phyloP scores from a whole-genome alignment of 805 yeast species.

The Saccharomyces eubayanus region DNA sequence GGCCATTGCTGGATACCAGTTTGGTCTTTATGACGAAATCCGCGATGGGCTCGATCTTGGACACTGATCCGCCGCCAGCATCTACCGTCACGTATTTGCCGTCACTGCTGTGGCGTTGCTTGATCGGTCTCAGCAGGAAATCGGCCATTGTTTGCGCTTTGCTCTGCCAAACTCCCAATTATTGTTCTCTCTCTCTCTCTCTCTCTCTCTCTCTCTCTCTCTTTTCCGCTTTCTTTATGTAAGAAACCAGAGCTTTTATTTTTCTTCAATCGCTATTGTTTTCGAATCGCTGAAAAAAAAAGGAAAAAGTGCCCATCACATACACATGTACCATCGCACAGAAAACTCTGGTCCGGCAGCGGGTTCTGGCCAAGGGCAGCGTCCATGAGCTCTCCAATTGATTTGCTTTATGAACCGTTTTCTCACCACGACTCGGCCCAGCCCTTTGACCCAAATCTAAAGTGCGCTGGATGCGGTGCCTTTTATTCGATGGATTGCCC shows the following conservation, averaged over 20 bases:
- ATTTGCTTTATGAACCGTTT: neutral
- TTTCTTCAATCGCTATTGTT: neutral
- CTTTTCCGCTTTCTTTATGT: neutral
- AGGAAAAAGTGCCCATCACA: neutral
- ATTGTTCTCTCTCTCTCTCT: neutral
- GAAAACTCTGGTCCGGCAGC: neutral
- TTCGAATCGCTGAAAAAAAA: neutral
- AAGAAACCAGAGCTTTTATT: neutral
- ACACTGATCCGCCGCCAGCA: neutral
- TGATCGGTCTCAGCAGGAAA: neutral
- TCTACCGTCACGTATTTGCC: neutral
- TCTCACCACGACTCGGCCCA: neutral
- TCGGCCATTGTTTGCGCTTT: neutral
- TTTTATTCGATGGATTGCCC: neutral
- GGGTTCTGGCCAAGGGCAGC: neutral
- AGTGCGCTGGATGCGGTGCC: neutral
- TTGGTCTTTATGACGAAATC: slow-evolving; percentile 68
- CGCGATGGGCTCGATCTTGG: slow-evolving; percentile 43
- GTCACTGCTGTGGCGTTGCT: neutral
- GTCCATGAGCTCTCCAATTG: neutral
- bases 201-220: neutral
- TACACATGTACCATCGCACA: neutral
- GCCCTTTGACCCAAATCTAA: neutral
- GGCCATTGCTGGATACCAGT: slow-evolving; percentile 33
- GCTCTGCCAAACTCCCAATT: neutral